phyloP scores from a whole-genome alignment of 345 rosid genomes.

The Abelmoschus esculentus region DNA sequence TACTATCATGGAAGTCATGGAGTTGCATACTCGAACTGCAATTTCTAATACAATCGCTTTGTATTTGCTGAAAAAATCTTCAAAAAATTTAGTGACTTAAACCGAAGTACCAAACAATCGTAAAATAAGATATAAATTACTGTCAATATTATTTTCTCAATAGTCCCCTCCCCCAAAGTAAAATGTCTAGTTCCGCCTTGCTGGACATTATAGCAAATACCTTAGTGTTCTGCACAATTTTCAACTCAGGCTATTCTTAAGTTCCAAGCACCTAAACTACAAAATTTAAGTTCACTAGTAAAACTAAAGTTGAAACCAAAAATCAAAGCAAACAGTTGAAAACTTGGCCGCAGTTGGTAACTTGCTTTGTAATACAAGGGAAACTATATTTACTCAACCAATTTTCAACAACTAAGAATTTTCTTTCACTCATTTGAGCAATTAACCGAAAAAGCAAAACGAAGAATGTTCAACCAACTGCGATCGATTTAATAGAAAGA shows the following conservation, averaged over 20 bases:
- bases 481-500: neutral
- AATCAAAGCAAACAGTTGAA: neutral
- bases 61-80: no score
- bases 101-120: no score
- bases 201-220: neutral
- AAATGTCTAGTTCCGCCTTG: no score
- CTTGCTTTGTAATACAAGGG: neutral
- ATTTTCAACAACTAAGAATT: neutral
- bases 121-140: no score
- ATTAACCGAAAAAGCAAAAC: neutral
- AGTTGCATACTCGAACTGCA: no score
- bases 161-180: no score
- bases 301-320: neutral
- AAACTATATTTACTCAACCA: constrained; percentile 6
- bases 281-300: neutral
- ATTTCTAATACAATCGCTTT: no score
- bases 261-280: neutral
- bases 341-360: neutral
- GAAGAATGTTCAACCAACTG: neutral
- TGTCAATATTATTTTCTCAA: no score
- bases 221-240: constrained; percentile 1
- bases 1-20: no score
- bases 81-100: no score
- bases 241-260: neutral
- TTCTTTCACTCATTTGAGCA: neutral